Conservation (phyloP, 2,329 filamentous ascomycete species). For the Daldinia sp. region DNA sequence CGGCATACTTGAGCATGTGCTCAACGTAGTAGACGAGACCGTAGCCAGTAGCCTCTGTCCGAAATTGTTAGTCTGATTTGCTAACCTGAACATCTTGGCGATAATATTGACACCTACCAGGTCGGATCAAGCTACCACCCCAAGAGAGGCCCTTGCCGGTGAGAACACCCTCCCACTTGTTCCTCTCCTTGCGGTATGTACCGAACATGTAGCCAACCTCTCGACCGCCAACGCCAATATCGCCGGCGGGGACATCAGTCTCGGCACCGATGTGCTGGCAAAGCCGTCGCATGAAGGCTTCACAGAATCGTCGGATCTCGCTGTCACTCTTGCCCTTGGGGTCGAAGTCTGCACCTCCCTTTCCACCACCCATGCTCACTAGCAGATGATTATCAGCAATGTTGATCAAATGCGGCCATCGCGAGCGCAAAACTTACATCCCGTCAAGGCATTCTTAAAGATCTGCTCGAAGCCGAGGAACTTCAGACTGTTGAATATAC, state of each 20-base stretch:
- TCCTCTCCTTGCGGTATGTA: slow-evolving; percentile 86
- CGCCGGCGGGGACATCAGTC: slow-evolving; percentile 95
- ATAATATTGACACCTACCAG: slow-evolving; percentile 53
- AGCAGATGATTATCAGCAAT: slow-evolving; percentile 28
- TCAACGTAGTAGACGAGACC: slow-evolving; percentile 96
- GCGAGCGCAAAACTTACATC: slow-evolving; percentile 67
- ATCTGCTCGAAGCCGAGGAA: slow-evolving; percentile 99
- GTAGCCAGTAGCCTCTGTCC: slow-evolving; percentile 87
- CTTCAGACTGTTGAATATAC: slow-evolving; percentile 71
- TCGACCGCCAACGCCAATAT: slow-evolving; percentile 91
- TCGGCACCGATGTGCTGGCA: slow-evolving; percentile 95
- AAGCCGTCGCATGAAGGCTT: slow-evolving; percentile 94
- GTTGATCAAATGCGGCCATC: neutral
- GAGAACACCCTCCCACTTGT: slow-evolving; percentile 94
- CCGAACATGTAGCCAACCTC: slow-evolving; percentile 97
- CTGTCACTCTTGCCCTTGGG: slow-evolving; percentile 98
- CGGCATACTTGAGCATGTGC: slow-evolving; percentile 93
- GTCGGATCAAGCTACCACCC: slow-evolving; percentile 93
- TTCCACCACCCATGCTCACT: slow-evolving; percentile 96
- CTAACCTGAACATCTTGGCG: neutral
- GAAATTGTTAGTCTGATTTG: slow-evolving; percentile 4
- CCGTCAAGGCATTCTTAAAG: slow-evolving; percentile 99
- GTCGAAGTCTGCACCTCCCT: slow-evolving; percentile 98
- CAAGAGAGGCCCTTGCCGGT: slow-evolving; percentile 94
- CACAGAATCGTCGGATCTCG: slow-evolving; percentile 98